A percentile compares a stretch with the other conserved stretches of the same genome.
phyloP scores from a whole-genome alignment of 352 stramenopile genomes.

The Pythium aphanidermatum region DNA sequence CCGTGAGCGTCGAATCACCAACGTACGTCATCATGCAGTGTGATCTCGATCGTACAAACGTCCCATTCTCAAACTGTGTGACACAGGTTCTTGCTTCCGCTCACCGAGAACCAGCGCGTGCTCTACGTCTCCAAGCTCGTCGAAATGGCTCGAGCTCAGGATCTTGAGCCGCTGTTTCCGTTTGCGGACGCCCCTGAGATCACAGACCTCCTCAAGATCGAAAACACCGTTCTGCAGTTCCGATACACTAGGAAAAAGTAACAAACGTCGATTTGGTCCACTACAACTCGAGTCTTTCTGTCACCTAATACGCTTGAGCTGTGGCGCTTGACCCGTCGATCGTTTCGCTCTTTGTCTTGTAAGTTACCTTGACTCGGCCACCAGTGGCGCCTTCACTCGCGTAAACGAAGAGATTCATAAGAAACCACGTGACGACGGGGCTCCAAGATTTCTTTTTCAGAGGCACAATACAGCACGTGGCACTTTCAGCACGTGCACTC shows the following conservation, averaged over 20 bases:
- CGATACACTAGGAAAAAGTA: constrained; percentile 17
- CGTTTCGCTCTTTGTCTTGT: constrained; percentile 30
- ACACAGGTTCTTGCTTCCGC: constrained; percentile 58
- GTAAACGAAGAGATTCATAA: constrained; percentile 80
- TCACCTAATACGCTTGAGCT: not conserved
- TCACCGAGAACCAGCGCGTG: constrained; percentile 60
- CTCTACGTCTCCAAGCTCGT: constrained; percentile 64
- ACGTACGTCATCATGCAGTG: constrained; percentile 32
- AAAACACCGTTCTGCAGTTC: constrained; percentile 59
- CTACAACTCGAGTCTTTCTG: not conserved
- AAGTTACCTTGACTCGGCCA: constrained; percentile 58
- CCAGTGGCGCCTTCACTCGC: constrained; percentile 69
- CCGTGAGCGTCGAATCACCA: constrained; percentile 64
- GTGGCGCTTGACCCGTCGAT: constrained; percentile 14
- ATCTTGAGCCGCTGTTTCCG: constrained; percentile 29
- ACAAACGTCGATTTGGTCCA: not conserved
- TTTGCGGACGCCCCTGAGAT: constrained; percentile 25
- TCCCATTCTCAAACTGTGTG: not conserved
- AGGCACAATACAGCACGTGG: constrained; percentile 37
- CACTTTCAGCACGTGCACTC: not conserved
- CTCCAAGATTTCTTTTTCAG: constrained; percentile 56
- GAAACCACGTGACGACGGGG: constrained; percentile 66
- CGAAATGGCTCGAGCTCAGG: constrained; percentile 37
- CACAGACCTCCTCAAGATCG: constrained; percentile 45
- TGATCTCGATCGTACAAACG: no score